Evolutionary conservation across 306 rosid genomes (phyloP).

Genomic region (Cucumis melo): DNA sequence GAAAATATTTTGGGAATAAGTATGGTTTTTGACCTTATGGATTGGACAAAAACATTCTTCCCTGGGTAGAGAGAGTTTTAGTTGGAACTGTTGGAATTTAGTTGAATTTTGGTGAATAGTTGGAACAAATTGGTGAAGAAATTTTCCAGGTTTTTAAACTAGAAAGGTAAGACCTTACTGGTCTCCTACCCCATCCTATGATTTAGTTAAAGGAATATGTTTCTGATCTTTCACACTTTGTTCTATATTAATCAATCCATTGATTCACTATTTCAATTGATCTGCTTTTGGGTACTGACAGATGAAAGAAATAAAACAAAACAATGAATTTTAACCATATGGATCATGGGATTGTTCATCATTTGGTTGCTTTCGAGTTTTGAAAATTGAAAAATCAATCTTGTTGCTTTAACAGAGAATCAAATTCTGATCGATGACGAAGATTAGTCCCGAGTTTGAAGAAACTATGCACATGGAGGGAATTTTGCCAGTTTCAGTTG

Average conservation of each 20-base stretch:
- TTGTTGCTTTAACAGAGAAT: neutral
- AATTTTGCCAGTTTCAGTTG: conserved; percentile 64
- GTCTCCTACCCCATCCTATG: neutral
- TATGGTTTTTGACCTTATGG: neutral
- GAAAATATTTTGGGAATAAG: neutral
- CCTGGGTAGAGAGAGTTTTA: neutral
- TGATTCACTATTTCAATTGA: neutral
- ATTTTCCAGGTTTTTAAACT: neutral
- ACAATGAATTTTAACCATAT: neutral
- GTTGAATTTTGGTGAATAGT: conserved; percentile 3
- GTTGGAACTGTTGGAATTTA: conserved; percentile 2
- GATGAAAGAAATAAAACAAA: neutral
- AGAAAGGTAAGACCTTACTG: neutral
- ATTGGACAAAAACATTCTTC: neutral
- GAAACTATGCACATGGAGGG: conserved; percentile 41
- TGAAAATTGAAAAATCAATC: neutral
- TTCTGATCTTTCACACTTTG: neutral
- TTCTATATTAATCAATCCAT: neutral
- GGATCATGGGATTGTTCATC: conserved; percentile 2
- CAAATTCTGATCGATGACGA: conserved; percentile 40
- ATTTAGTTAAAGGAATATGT: neutral
- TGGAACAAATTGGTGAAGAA: neutral
- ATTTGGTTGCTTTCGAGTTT: neutral
- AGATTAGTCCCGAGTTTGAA: conserved; percentile 72
- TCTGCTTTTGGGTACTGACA: neutral